Evolutionary conservation across 441 rosid genomes (phyloP), one percentile per base, ranked within the genome.

Genomic region (Pelargonium citronellum): DNA sequence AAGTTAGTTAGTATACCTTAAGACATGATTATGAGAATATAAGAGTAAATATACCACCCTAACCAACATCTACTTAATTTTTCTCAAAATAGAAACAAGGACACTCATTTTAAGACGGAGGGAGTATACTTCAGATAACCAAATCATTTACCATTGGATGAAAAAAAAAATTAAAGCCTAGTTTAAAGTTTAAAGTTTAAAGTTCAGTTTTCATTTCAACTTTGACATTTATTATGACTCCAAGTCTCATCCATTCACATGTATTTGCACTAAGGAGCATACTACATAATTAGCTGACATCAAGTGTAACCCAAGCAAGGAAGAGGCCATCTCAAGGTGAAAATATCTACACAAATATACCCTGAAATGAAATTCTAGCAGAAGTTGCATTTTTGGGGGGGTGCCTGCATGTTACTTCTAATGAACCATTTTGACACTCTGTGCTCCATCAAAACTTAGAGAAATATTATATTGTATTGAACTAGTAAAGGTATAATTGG

Each of bases 261-360:
- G 15, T 60, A 60, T 24, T 57, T 17, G n/a, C 12, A 60, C 11
- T 43, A 43, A 43, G 46, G 10, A 43, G 64, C 37, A 20, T 60
- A 60, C 8, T 55, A 12, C 24, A 20, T 27, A 24, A 69, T 66
- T 67, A 64, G 39, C 41, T 66, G 37, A 60, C 37, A 77, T 39
- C 51, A 69, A 57, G 71, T 34, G 30, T 62, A 66, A 51, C 67
- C 55, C 22, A 24, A 67, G 67, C 15, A 62, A 68, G 34, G 17
- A 49, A 62, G 37, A 67, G 57, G 55, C 27, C 66, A 53, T 58
- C 71, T 72, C 2, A 55, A 58, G 43, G 67, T 57, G 44, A 44
- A 17, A 27, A 73, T 47, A 41, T 70, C 62, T 62, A 66, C 15
- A 27, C 41, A 49, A 11, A 63, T 17, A 44, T 30, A 27, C 64